A percentile compares a stretch with the other conserved stretches of the same genome.
Evolutionary conservation across 1,284 basidiomycete species (phyloP).

Genomic region (Tausonia pullulans): DNA sequence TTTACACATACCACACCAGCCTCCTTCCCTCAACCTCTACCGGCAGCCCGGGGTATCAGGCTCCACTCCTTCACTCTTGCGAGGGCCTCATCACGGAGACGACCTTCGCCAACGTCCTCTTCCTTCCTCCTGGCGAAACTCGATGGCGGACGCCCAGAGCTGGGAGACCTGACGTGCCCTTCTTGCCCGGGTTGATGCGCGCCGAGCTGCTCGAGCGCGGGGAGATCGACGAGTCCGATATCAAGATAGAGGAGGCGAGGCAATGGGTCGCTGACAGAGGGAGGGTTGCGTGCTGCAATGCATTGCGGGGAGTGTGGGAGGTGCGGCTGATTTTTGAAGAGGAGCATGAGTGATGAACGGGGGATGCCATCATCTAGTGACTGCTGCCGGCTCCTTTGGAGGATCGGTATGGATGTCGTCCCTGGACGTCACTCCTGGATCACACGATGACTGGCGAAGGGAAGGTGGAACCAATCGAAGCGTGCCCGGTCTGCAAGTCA

Average conservation of each 20-base stretch:
- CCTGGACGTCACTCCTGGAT: too few species aligned
- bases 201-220: slow-evolving; percentile 23
- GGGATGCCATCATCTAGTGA: too few species aligned
- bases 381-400: too few species aligned
- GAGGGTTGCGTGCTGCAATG: slow-evolving; percentile 30
- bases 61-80: too few species aligned
- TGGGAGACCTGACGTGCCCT: slow-evolving; percentile 14
- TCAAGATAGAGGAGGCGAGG: slow-evolving; percentile 23
- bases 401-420: too few species aligned
- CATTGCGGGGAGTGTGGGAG: slow-evolving; percentile 24
- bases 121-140: slow-evolving; percentile 18
- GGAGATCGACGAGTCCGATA: slow-evolving; percentile 21
- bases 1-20: too few species aligned
- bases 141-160: slow-evolving; percentile 28
- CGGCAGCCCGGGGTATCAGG: too few species aligned
- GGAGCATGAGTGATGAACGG: too few species aligned
- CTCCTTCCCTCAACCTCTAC: too few species aligned
- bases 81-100: slow-evolving; percentile 31
- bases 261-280: slow-evolving; percentile 17
- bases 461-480: too few species aligned
- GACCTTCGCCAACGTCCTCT: slow-evolving; percentile 30
- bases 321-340: not conserved
- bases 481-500: too few species aligned
- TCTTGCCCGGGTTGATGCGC: slow-evolving; percentile 29
- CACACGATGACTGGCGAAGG: too few species aligned